phyloP scores from a whole-genome alignment of 176 grass and related monocot species.

The Rhynchospora breviuscula region DNA sequence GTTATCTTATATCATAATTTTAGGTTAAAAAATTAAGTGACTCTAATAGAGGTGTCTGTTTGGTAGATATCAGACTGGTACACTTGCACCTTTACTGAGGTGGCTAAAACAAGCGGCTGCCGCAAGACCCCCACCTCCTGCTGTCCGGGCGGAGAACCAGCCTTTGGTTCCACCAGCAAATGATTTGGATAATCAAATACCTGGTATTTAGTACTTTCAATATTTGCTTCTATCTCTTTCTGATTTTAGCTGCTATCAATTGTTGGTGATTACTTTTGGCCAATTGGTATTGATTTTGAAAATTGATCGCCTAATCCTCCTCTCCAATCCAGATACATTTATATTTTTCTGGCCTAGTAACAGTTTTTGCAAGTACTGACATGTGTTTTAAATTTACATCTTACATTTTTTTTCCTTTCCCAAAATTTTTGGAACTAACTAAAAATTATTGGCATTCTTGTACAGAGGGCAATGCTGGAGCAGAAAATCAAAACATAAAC shows the following conservation, averaged over 20 bases:
- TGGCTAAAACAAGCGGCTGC: constrained; percentile 56
- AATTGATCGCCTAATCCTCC: neutral
- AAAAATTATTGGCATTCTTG: neutral
- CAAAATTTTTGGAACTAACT: neutral
- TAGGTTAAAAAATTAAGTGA: neutral
- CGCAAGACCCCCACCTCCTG: constrained; percentile 47
- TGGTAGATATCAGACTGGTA: constrained; percentile 77
- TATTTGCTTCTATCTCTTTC: neutral
- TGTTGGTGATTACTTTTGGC: neutral
- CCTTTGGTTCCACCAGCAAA: constrained; percentile 42
- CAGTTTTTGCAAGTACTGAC: neutral
- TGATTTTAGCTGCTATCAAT: neutral
- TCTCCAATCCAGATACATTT: neutral
- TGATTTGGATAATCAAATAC: constrained; percentile 40
- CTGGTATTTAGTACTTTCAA: constrained; percentile 31
- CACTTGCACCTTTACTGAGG: constrained; percentile 64
- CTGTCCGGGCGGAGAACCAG: constrained; percentile 39
- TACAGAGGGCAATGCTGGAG: constrained; percentile 39
- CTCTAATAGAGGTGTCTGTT: constrained; percentile 21
- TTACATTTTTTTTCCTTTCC: neutral
- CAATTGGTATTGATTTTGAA: neutral
- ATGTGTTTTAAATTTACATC: neutral
- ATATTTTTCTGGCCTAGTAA: neutral
- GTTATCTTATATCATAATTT: neutral
- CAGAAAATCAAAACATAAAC: constrained; percentile 32